Conservation (phyloP, 164 flowering plant species). For the Litsea cubeba region DNA sequence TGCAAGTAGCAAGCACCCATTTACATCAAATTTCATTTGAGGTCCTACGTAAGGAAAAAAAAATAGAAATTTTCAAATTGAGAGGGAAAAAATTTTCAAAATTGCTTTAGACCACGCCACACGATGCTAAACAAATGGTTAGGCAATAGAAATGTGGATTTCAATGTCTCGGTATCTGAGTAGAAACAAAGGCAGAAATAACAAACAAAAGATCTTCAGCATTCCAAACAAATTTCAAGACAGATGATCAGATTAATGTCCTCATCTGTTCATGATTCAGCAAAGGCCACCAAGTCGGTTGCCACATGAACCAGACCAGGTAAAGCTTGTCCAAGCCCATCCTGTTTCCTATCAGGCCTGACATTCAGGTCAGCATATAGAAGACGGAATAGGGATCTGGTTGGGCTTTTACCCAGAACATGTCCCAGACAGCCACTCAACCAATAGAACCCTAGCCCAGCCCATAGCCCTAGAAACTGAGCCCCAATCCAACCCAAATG, state of each 20-base stretch:
- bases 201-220: not conserved
- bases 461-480: not conserved
- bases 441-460: not conserved
- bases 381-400: not conserved
- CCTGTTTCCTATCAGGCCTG: not conserved
- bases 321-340: not conserved
- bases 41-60: not conserved
- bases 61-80: not conserved
- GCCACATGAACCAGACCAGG: not conserved
- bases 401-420: not conserved
- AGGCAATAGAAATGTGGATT: no score
- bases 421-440: not conserved
- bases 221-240: not conserved
- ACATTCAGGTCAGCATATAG: no score
- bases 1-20: constrained; percentile 22
- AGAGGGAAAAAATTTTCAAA: not conserved
- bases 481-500: not conserved
- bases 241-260: constrained; percentile 1
- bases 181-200: not conserved
- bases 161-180: no score
- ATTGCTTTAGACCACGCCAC: no score
- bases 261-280: not conserved
- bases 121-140: no score
- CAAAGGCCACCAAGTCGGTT: not conserved
- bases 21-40: not conserved